Percentiles rank a stretch among this genome's conserved stretches.
Conservation (phyloP, 495 filamentous ascomycete genomes). For the Margaritispora aquatica region DNA sequence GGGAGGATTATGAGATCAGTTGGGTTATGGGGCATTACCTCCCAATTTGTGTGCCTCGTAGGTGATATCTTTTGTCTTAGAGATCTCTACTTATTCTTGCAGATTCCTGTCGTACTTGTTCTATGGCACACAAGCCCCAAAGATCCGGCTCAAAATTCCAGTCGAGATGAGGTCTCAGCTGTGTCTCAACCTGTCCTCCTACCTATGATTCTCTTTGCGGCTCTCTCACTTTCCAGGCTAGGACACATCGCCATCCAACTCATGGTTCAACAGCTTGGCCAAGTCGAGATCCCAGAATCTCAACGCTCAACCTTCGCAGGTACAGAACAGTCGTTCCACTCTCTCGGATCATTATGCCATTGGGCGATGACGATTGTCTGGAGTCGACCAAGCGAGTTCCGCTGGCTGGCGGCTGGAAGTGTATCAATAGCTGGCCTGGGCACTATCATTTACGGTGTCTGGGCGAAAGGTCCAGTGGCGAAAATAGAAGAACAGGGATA, state of each 20-base stretch:
- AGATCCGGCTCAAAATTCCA: neutral
- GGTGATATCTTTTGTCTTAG: neutral
- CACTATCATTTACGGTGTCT: constrained; percentile 30
- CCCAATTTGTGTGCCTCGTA: constrained; percentile 33
- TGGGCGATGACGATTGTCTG: constrained; percentile 33
- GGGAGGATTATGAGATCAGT: constrained; percentile 24
- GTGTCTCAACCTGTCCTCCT: neutral
- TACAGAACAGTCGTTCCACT: constrained; percentile 34
- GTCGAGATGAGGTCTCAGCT: neutral
- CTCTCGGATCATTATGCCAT: constrained; percentile 32
- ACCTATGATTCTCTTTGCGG: constrained; percentile 29
- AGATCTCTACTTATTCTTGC: neutral
- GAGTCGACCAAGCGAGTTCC: constrained; percentile 32
- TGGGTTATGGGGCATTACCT: constrained; percentile 34
- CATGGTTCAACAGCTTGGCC: constrained; percentile 35
- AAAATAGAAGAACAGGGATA: neutral
- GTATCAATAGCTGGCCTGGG: constrained; percentile 25
- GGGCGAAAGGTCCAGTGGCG: constrained; percentile 21
- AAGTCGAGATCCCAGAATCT: constrained; percentile 30
- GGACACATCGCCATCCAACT: constrained; percentile 36
- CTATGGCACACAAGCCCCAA: constrained; percentile 30
- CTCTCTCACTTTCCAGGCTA: constrained; percentile 34
- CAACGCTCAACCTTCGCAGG: constrained; percentile 36
- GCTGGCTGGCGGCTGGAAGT: constrained; percentile 32
- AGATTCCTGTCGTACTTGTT: constrained; percentile 33